Evolutionary conservation across 192 early-diverging fungal genomes (phyloP).

Genomic region (Entomortierella lignicola): DNA sequence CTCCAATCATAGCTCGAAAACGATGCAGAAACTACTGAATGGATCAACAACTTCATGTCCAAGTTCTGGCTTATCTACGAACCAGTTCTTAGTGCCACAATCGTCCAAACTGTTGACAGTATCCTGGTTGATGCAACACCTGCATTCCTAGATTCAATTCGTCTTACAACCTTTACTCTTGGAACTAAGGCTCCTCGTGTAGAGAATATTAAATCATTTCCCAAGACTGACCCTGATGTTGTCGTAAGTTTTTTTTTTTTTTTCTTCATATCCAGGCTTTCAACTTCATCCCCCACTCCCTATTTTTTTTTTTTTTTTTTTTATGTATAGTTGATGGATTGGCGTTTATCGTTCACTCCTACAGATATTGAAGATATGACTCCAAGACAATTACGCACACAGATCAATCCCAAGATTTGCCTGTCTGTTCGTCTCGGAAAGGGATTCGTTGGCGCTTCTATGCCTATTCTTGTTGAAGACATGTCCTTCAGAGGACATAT

Average conservation of each 20-base stretch:
- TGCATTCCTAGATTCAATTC: slow-evolving; percentile 82
- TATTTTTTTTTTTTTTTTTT: not conserved
- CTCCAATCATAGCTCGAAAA: slow-evolving; percentile 48
- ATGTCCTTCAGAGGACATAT: slow-evolving; percentile 85
- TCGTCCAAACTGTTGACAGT: slow-evolving; percentile 77
- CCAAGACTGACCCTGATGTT: slow-evolving; percentile 78
- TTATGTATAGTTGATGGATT: slow-evolving; percentile 83
- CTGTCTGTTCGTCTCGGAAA: slow-evolving; percentile 88
- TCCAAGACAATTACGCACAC: slow-evolving; percentile 70
- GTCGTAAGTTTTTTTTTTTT: slow-evolving; percentile 63
- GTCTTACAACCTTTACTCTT: slow-evolving; percentile 79
- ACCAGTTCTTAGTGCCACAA: slow-evolving; percentile 80
- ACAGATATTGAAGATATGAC: slow-evolving; percentile 83
- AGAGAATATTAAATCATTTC: slow-evolving; percentile 76
- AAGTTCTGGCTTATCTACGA: slow-evolving; percentile 94
- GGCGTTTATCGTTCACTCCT: slow-evolving; percentile 87
- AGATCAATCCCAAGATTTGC: slow-evolving; percentile 89
- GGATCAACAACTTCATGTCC: slow-evolving; percentile 90
- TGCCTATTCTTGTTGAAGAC: slow-evolving; percentile 89
- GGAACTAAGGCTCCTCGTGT: slow-evolving; percentile 82
- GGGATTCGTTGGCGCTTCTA: slow-evolving; percentile 84
- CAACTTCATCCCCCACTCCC: not conserved
- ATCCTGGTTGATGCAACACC: slow-evolving; percentile 82
- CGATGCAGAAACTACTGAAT: slow-evolving; percentile 79
- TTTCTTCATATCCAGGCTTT: not conserved